Conservation (phyloP, 306 rosid genomes). For the Pterocarpus santalinus region DNA sequence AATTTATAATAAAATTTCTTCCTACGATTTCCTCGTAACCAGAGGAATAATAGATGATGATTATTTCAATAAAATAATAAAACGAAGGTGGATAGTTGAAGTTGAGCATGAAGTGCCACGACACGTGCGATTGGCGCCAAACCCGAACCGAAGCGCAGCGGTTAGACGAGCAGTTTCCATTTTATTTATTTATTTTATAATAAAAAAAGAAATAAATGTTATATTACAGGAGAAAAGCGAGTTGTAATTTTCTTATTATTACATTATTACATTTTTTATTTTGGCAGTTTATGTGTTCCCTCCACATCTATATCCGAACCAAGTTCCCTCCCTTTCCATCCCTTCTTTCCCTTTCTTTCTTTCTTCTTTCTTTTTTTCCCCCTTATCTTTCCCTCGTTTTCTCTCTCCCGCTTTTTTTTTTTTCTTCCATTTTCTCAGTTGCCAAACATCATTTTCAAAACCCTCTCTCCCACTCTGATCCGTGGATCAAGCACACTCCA, state of each 20-base stretch:
- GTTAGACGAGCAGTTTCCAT: not conserved
- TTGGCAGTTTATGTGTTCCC: constrained; percentile 3
- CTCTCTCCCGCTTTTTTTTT: constrained; percentile 10
- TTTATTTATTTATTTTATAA: too few relatives aligned
- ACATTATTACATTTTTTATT: not conserved
- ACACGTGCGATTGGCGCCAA: not conserved
- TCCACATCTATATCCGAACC: constrained; percentile 8
- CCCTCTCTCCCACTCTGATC: not conserved
- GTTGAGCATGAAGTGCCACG: not conserved
- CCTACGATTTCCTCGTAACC: too few relatives aligned
- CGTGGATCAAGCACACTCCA: constrained; percentile 3
- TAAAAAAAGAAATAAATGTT: too few relatives aligned
- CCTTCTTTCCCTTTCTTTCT: too few relatives aligned
- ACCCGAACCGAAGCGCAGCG: constrained; percentile 2
- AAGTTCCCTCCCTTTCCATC: not conserved
- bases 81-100: not conserved
- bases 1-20: too few relatives aligned
- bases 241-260: not conserved
- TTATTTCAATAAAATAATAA: too few relatives aligned
- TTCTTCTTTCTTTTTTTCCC: not conserved
- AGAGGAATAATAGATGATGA: too few relatives aligned
- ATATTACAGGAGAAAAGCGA: not conserved
- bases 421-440: not conserved
- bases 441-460: not conserved
- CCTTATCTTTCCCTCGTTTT: constrained; percentile 1